Evolutionary conservation across 345 rosid species (phyloP).

Genomic region (Aethionema arabicum): DNA sequence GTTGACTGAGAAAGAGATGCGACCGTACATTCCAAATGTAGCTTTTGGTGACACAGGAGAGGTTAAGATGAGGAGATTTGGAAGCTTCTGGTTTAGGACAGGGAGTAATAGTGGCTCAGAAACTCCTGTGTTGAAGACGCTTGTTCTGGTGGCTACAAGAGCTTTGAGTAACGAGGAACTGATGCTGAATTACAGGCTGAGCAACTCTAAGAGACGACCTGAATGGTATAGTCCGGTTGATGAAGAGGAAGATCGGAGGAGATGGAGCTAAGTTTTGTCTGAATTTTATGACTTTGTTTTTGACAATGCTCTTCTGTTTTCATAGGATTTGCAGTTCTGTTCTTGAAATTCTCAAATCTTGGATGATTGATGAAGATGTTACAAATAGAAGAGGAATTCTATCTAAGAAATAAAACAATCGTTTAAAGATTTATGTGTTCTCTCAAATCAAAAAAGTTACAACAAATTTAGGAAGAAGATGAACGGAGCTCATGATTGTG

Average conservation of each 20-base stretch:
- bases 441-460: slow-evolving; percentile 39
- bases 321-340: not conserved
- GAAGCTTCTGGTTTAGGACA: slow-evolving; percentile 70
- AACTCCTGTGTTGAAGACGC: slow-evolving; percentile 52
- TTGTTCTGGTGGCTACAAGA: slow-evolving; percentile 80
- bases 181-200: slow-evolving; percentile 70
- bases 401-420: slow-evolving; percentile 34
- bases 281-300: not conserved
- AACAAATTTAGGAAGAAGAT: slow-evolving; percentile 31
- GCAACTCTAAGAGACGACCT: slow-evolving; percentile 59
- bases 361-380: not conserved
- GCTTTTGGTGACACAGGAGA: slow-evolving; percentile 52
- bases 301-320: not conserved
- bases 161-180: slow-evolving; percentile 69
- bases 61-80: slow-evolving; percentile 60
- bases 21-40: slow-evolving; percentile 74
- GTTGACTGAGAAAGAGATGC: slow-evolving; percentile 56
- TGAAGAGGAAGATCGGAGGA: slow-evolving; percentile 76
- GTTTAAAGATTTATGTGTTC: slow-evolving; percentile 20
- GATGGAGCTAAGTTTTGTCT: slow-evolving; percentile 51
- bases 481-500: slow-evolving; percentile 15
- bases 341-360: not conserved
- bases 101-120: slow-evolving; percentile 33
- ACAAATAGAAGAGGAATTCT: slow-evolving; percentile 9
- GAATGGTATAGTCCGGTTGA: slow-evolving; percentile 74